Conservation (phyloP, 2,329 filamentous ascomycete species). For the Neopestalotiopsis sp. region DNA sequence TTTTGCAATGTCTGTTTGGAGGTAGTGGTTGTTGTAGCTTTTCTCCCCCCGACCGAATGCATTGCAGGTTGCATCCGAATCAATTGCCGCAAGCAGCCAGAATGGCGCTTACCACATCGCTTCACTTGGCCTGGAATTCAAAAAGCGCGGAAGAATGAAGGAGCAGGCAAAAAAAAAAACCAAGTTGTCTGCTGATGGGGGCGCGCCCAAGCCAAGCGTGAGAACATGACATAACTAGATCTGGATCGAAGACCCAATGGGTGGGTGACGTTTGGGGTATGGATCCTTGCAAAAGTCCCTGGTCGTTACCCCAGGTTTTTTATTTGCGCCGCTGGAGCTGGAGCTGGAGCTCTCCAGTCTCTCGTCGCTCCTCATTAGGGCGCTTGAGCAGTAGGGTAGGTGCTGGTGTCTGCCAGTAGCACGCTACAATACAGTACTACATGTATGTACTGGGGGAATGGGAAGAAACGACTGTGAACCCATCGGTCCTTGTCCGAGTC, state of each 20-base stretch:
- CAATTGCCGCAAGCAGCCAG: background rate
- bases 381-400: background rate
- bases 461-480: too few relatives aligned
- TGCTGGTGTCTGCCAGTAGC: too few relatives aligned
- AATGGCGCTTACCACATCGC: constrained; percentile 2
- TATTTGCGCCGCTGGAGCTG: background rate
- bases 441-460: too few relatives aligned
- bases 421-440: too few relatives aligned
- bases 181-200: constrained; percentile 4
- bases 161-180: background rate
- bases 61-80: constrained; percentile 1
- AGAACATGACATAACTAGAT: constrained; percentile 11
- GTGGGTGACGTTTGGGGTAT: background rate
- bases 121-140: background rate
- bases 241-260: background rate
- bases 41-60: background rate
- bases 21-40: background rate
- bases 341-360: too few relatives aligned
- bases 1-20: background rate
- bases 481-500: too few relatives aligned
- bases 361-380: background rate
- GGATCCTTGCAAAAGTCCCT: constrained; percentile 4
- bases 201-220: background rate
- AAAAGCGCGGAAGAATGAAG: background rate
- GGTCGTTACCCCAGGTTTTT: constrained; percentile 11